Evolutionary conservation across 306 rosid genomes (phyloP), one percentile per base, ranked within the genome.

Genomic region (Castanea sativa): DNA sequence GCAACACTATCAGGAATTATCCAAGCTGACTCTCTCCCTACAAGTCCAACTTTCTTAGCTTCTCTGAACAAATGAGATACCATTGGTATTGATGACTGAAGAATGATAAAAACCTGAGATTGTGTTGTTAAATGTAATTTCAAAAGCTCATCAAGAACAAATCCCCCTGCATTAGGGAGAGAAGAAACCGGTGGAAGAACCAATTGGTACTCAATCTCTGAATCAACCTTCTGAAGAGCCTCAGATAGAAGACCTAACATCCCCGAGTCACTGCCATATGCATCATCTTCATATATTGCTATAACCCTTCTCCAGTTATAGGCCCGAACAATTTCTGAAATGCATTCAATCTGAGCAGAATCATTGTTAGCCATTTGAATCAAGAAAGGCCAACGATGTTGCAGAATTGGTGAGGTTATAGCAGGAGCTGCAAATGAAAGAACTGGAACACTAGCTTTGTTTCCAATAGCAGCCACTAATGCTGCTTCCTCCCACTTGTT

Each of bases 1-100:
- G 92, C 79, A 55, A 86, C 73, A 55, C 88, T 80, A 78, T 90
- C 96, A 29, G 96, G 71, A 55, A 90, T 35, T 56, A 90, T 89
- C 97, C 97, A 92, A 78, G 76, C 90, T 12, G 97, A 86, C 0
- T 81, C 90, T 52, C 71, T 81, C 21, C 67, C 85, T 52, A 90
- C 72, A 21, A 90, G 85, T 83, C 85, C 91, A 58, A 84, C 7
- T 56, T 78, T 83, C 71, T 83, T 86, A 43, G 93, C 94, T 77
- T 84, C 91, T 68, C 79, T 74, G 29, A 90, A 88, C 80, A 92
- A 74, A 84, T 84, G 82, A 5, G 76, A 81, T 71, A 84, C 77
- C 83, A 86, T 87, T 27, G 91, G 87, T 5, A 86, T 76, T n/a
- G 97, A 87, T 52, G 90, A 87, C 65, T 74, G 86, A 49, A 92